Conservation (phyloP, 139 green algal species). For the Desmodesmus armatus region DNA sequence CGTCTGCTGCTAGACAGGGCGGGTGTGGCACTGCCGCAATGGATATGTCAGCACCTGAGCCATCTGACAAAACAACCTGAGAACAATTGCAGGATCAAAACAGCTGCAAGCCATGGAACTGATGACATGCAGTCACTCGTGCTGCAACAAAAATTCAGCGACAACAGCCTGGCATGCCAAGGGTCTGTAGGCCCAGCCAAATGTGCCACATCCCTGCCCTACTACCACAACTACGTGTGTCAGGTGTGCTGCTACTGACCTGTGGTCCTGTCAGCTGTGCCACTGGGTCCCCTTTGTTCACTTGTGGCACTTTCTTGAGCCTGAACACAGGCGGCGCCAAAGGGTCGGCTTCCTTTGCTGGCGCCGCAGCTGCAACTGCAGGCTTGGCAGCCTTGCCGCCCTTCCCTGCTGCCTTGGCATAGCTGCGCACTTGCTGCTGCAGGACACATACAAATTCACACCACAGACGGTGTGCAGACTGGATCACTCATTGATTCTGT, state of each 20-base stretch:
- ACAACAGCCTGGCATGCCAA: too few species aligned
- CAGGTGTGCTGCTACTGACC: not conserved
- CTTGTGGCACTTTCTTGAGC: not conserved
- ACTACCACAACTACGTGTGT: not conserved
- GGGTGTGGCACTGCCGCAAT: too few species aligned
- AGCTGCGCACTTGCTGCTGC: conserved; percentile 12
- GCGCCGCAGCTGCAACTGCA: not conserved
- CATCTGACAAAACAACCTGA: too few species aligned
- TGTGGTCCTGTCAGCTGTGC: conserved; percentile 1
- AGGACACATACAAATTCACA: not conserved
- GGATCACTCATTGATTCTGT: not conserved
- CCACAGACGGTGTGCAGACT: not conserved
- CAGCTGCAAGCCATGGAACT: too few species aligned
- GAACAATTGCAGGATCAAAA: too few species aligned
- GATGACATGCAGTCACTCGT: too few species aligned
- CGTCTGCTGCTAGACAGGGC: too few species aligned
- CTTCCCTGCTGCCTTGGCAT: conserved; percentile 6
- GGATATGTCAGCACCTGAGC: too few species aligned
- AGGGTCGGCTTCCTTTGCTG: not conserved
- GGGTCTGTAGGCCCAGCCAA: too few species aligned
- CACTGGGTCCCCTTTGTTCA: not conserved
- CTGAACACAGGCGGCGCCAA: conserved; percentile 27
- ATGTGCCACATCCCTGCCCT: too few species aligned
- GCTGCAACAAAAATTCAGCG: too few species aligned
- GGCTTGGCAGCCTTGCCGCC: not conserved